Evolutionary conservation across 768 basidiomycete species (phyloP), one percentile per base, ranked within the genome.

Genomic region (Pleurotus tuoliensis): DNA sequence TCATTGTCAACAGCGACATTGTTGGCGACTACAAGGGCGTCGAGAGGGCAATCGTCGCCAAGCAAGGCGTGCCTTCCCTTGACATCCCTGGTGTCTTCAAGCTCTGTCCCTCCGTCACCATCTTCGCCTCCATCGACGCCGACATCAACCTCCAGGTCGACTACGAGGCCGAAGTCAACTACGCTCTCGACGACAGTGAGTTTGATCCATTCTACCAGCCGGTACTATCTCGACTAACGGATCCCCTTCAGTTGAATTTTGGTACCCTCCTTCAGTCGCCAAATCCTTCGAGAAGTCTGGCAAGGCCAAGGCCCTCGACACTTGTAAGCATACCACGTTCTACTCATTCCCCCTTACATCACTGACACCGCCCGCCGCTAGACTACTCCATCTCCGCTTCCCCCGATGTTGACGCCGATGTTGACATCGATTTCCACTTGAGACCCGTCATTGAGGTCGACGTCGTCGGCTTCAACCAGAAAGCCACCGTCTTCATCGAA

Each of bases 151-250:
- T 53, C 37, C 51, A 16, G 8, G 8, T 53, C 38, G 51, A 53
- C 51, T 53, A 53, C 39, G 37, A 24, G 18, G 51, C 51, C 24
- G 51, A 53, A 38, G 38, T 53, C 16, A 53, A 53, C 51, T 53
- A 53, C 39, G 51, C 39, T 16, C 24, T 53, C 20, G 39, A 53
- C 15, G 51, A 53, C 22, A 53, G 51, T 53, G 8, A 41, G 51
- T 53, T 7, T 47, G 8, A 11, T 53, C 11, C 7, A 13, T 20
- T 15, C 8, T 8, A 24, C 39, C 38, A 22, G 9, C 16, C 7
- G 24, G 24, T 25, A n/a, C 27, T 38, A 38, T 16, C 18, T 7
- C 18, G 41, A 20, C 39, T 41, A 20, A 41, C 18, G 20, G 20
- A 44, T 44, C 20, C 9, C 12, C 15, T 13, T 9, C n/a, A 53